These are phyloP conservation scores for Astragalus membranaceus DNA, from an alignment of 306 rosid genomes.

Conservation along the genomic window DNA sequence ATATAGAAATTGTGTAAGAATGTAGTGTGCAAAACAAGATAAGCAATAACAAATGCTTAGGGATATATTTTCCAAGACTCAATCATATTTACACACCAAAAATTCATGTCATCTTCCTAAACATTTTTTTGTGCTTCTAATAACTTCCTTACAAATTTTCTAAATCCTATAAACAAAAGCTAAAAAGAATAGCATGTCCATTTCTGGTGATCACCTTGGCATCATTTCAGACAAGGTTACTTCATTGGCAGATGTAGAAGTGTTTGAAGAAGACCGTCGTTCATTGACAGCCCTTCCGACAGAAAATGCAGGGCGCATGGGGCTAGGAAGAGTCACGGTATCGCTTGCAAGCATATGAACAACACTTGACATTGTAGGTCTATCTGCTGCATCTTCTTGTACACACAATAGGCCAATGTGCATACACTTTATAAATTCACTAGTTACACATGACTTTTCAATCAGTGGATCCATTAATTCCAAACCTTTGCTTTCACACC, in stretches of 20 bases:
- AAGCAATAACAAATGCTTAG: neutral
- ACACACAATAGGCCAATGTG: slow-evolving; percentile 49
- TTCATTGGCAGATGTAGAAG: slow-evolving; percentile 15
- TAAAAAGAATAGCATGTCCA: neutral
- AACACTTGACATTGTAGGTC: slow-evolving; percentile 48
- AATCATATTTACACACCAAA: neutral
- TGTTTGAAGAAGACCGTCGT: slow-evolving; percentile 12
- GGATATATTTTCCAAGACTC: neutral
- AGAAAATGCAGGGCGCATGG: slow-evolving; percentile 40
- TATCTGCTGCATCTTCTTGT: slow-evolving; percentile 46
- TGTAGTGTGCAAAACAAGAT: neutral
- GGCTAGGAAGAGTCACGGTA: slow-evolving; percentile 29
- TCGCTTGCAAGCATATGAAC: slow-evolving; percentile 36
- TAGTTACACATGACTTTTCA: slow-evolving; percentile 7
- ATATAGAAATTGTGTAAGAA: neutral
- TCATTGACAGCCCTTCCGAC: slow-evolving; percentile 5
- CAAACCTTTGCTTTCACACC: slow-evolving; percentile 37
- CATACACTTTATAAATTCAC: slow-evolving; percentile 28
- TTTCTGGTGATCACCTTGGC: slow-evolving; percentile 12
- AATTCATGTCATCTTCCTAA: neutral
- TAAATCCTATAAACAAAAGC: neutral
- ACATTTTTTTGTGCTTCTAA: neutral
- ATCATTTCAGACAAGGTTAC: slow-evolving; percentile 5
- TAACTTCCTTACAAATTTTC: neutral
- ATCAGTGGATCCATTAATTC: slow-evolving; percentile 40